A percentile compares a stretch with the other conserved stretches of the same genome.
Conservation (phyloP, 805 yeast species). For the Saccharomycopsis capsularis region DNA sequence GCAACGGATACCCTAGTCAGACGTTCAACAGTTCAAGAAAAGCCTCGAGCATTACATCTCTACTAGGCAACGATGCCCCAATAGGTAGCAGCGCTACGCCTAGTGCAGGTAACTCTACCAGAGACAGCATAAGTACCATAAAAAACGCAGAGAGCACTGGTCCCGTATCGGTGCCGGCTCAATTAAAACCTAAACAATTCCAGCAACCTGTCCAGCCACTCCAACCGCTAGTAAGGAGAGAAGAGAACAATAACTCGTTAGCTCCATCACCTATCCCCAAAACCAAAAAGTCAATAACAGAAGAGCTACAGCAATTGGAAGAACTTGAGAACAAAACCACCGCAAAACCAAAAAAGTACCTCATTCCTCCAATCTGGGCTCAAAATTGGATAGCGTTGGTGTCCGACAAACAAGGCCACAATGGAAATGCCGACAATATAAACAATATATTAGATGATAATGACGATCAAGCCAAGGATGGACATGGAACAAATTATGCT, state of each 20-base stretch:
- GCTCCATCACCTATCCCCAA: not conserved
- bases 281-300: constrained; percentile 1
- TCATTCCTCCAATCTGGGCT: constrained; percentile 67
- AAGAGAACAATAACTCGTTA: not conserved
- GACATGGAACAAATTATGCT: constrained; percentile 6
- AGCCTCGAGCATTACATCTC: constrained; percentile 2
- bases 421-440: not conserved
- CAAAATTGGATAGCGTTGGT: constrained; percentile 53
- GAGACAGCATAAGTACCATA: too few species aligned
- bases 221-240: not conserved
- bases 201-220: not conserved
- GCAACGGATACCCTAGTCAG: not conserved
- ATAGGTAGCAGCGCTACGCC: too few species aligned
- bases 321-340: constrained; percentile 5
- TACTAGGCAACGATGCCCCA: constrained; percentile 1
- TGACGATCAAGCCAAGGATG: not conserved
- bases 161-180: too few species aligned
- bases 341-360: constrained; percentile 18
- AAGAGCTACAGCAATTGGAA: constrained; percentile 13
- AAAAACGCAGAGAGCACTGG: too few species aligned
- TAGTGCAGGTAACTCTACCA: too few species aligned
- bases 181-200: too few species aligned
- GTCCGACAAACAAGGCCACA: not conserved
- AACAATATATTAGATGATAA: not conserved
- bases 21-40: constrained; percentile 1